Evolutionary conservation across 225 moss, liverwort and hornwort species (phyloP), one percentile per base, ranked within the genome.

Genomic region (Sphagnum tenellum): DNA sequence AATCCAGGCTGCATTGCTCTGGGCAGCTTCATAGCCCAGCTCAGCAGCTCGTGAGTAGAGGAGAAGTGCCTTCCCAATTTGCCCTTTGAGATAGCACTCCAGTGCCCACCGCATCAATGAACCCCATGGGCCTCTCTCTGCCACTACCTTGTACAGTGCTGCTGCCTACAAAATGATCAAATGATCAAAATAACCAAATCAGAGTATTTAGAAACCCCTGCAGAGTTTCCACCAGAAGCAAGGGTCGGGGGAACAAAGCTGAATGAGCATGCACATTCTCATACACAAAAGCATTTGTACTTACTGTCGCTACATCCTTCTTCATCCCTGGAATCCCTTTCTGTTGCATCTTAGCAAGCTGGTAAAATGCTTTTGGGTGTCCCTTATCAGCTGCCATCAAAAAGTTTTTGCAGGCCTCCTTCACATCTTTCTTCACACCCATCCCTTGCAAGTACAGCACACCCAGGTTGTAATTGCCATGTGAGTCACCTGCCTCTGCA

Each of bases 1-100:
- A 71, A 98, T 77, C 96, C 96, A 98, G 13, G 96, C 96, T 69
- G 96, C 90, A 63, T 98, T 98, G 75, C 96, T 98, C 71, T 98
- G 96, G 12, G 93, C 96, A 64, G 89, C 85, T 86, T 98, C 96
- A 65, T 92, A 98, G 29, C 96, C 96, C 73, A 98, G 90, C 67
- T 98, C 96, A 13, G 96, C 96, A 44, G 93, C 66, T 55, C 96
- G 88, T 63, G 93, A 98, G 65, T 90, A 98, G 4, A 98, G 77
- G 10, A 92, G 56, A 57, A 92, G 75, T 44, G 96, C 89, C 75
- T 89, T 89, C 63, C 90, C 96, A 63, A 88, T 73, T 45, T 93
- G 79, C 51, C 89, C 90, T 67, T 89, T 93, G 3, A 90, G 76
- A 66, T 98, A 98, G 57, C 76, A 89, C 63, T 90, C 93, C 71